Evolutionary conservation across 192 early-diverging fungal species (phyloP), one percentile per base, ranked within the genome.

Genomic region (Gorgonomyces haynaldii): DNA sequence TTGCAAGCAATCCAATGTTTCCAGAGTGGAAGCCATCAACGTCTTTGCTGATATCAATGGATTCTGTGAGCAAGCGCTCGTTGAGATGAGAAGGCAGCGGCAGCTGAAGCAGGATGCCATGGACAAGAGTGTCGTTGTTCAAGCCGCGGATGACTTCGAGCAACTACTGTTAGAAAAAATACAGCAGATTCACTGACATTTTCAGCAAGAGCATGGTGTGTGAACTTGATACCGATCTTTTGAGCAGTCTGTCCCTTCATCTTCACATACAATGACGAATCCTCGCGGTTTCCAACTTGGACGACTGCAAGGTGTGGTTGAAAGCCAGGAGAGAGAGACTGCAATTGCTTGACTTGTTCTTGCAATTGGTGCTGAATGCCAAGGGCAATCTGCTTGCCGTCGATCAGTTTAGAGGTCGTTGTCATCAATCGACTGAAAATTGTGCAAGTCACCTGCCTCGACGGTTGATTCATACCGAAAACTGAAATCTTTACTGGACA

Each of bases 21-120:
- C 76, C 56, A 17, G 89, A 81, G 58, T 98, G 95, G 65, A 98
- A 92, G 21, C 96, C 96, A 59, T 98, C 96, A n/a, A 98, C 91
- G 61, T 98, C 96, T 60, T 96, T 98, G 42, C 72, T 60, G 2
- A 79, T 72, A 45, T 81, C 66, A 49, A 98, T 87, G 22, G 87
- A 70, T 51, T 94, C 89, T 31, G 85, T 90, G 27, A 96, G 69
- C 16, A 73, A 65, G 44, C 66, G 64, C 54, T 93, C 90, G 54
- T 84, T 80, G 34, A 98, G 74, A 53, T 88, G 84, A 1, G 66
- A 63, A 10, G 96, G 91, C 8, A 98, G 64, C 20, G 96, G 96
- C 52, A 98, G 69, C 64, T 98, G 96, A 41, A 96, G 89, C 12
- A 98, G 65, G 45, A 98, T 83, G 23, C 96, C 96, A 61, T 96